Evolutionary conservation across 2,329 filamentous ascomycete genomes (phyloP).

Genomic region (Lachnellula willkommii): DNA sequence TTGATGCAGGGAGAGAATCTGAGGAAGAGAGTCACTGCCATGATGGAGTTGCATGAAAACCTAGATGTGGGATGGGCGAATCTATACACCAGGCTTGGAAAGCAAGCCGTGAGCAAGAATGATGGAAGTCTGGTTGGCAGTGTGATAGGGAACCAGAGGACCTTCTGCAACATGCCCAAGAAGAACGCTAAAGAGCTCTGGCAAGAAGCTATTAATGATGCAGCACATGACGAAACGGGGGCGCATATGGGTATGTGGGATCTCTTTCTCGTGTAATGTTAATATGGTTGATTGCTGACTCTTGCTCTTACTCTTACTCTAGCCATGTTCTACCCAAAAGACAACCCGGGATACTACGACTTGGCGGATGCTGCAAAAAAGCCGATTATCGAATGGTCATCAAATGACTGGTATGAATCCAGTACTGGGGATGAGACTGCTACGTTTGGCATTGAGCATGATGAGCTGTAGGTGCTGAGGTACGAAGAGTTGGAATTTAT

Average conservation of each 20-base stretch:
- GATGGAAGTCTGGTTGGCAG: slow-evolving; percentile 46
- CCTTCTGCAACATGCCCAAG: slow-evolving; percentile 79
- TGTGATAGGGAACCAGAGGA: slow-evolving; percentile 66
- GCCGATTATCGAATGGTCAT: slow-evolving; percentile 60
- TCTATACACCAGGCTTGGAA: slow-evolving; percentile 78
- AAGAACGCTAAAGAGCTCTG: slow-evolving; percentile 52
- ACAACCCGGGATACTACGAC: slow-evolving; percentile 67
- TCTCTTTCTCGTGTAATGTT: slow-evolving; percentile 14
- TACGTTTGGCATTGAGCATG: slow-evolving; percentile 13
- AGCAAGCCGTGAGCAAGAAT: slow-evolving; percentile 52
- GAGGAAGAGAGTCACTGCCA: slow-evolving; percentile 62
- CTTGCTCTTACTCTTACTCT: neutral
- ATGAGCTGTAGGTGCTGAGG: slow-evolving; percentile 8
- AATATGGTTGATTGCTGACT: slow-evolving; percentile 8
- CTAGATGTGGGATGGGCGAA: slow-evolving; percentile 75
- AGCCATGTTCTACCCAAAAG: slow-evolving; percentile 68
- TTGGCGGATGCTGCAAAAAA: slow-evolving; percentile 62
- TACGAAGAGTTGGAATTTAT: neutral
- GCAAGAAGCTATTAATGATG: slow-evolving; percentile 71
- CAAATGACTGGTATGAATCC: slow-evolving; percentile 61
- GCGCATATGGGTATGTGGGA: slow-evolving; percentile 66
- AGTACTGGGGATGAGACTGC: slow-evolving; percentile 32
- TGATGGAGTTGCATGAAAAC: slow-evolving; percentile 60
- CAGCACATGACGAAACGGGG: slow-evolving; percentile 68
- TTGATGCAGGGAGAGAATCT: slow-evolving; percentile 80